A percentile compares a stretch with the other conserved stretches of the same genome.
phyloP scores from a whole-genome alignment of 768 basidiomycete species.

The Lentinula raphanica region DNA sequence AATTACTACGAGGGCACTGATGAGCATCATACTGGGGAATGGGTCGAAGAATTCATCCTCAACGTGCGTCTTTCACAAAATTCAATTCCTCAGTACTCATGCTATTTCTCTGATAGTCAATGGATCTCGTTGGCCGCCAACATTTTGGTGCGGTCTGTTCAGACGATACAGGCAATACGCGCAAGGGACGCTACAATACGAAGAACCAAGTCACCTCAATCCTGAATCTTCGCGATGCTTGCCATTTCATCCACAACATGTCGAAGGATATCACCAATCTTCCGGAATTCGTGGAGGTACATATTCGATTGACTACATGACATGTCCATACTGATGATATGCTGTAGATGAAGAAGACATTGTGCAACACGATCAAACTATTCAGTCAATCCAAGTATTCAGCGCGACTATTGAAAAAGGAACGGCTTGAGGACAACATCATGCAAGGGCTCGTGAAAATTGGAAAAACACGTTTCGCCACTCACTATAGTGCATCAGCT shows the following conservation, averaged over 20 bases:
- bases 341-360: neutral
- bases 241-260: neutral
- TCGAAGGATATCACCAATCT: neutral
- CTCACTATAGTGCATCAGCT: neutral
- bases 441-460: neutral
- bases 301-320: no score
- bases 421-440: neutral
- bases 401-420: neutral
- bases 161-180: neutral
- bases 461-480: conserved; percentile 1
- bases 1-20: neutral
- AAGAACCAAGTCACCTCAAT: neutral
- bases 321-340: neutral
- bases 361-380: neutral
- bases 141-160: neutral
- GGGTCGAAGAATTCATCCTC: neutral
- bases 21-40: neutral
- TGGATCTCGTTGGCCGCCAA: neutral
- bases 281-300: neutral
- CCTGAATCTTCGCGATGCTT: neutral
- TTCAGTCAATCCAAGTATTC: neutral
- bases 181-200: neutral
- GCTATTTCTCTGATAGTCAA: neutral
- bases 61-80: no score
- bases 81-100: no score